phyloP scores from a whole-genome alignment of 148 eudicot species.

The Camellia japonica region DNA sequence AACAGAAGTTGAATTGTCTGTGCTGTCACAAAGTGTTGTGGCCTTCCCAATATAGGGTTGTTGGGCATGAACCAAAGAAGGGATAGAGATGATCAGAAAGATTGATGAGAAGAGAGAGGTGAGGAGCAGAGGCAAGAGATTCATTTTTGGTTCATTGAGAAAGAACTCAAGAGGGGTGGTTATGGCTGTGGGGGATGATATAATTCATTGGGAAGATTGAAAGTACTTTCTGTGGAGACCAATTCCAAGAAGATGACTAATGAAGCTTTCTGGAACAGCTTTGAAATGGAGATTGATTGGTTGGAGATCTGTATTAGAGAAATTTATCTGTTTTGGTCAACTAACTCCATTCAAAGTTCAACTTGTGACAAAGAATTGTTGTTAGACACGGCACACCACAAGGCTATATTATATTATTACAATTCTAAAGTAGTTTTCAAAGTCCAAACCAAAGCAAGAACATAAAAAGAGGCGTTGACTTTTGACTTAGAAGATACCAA shows the following conservation, averaged over 20 bases:
- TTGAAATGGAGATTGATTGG: background rate
- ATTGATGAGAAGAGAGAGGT: conserved; percentile 16
- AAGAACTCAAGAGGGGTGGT: conserved; percentile 38
- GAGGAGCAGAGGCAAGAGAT: background rate
- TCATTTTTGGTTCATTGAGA: conserved; percentile 8
- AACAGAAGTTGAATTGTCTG: conserved; percentile 41
- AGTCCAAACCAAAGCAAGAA: no score
- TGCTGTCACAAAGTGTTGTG: conserved; percentile 29
- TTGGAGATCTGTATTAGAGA: background rate
- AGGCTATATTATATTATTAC: no score
- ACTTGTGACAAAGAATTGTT: no score
- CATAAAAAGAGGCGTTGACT: no score
- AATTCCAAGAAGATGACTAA: no score
- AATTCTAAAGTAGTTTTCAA: no score
- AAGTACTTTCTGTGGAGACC: conserved; percentile 40
- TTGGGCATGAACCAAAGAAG: conserved; percentile 40
- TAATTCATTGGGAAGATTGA: no score
- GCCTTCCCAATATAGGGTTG: conserved; percentile 53
- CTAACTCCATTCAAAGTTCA: no score
- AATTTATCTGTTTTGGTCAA: no score
- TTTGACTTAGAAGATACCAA: no score
- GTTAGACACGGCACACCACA: no score
- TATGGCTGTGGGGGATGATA: no score
- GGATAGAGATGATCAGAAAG: conserved; percentile 16
- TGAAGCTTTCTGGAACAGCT: background rate